These are phyloP conservation scores for Sporothrix curviconia DNA, from an alignment of 2,329 filamentous ascomycete genomes.

Conservation along the genomic window DNA sequence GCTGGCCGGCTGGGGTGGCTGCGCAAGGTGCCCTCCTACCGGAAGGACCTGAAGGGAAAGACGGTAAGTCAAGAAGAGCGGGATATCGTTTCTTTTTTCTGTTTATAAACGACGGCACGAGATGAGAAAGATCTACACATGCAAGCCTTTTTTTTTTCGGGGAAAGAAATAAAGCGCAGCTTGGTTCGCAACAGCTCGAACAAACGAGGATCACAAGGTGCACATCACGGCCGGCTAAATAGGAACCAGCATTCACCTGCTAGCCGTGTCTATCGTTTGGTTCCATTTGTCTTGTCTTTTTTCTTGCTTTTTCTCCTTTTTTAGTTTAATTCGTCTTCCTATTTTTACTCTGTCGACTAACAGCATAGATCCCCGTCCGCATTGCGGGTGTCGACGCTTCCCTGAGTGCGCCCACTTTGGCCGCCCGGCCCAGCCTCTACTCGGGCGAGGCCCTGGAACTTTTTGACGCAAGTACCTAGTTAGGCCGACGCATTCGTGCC, in stretches of 20 bases:
- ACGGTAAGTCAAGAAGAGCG: constrained; percentile 52
- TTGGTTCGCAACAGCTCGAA: no score
- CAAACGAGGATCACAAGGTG: neutral
- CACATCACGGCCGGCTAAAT: neutral
- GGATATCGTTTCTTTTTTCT: neutral
- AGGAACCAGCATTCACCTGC: neutral
- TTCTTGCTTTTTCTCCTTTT: neutral
- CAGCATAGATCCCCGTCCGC: constrained; percentile 68
- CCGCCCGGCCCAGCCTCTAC: constrained; percentile 74
- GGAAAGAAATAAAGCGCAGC: neutral
- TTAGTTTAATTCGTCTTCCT: neutral
- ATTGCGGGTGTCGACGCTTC: constrained; percentile 88
- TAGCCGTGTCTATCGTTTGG: no score
- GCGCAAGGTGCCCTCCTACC: constrained; percentile 63
- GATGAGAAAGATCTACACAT: no score
- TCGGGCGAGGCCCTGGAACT: constrained; percentile 72
- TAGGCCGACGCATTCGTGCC: constrained; percentile 68
- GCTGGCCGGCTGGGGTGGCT: constrained; percentile 87
- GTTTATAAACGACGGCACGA: no score
- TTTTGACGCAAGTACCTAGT: constrained; percentile 69
- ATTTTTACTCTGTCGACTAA: neutral
- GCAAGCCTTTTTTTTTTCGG: no score
- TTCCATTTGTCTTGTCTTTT: neutral
- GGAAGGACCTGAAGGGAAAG: constrained; percentile 63
- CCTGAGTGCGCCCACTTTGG: constrained; percentile 93